These are phyloP conservation scores for Beta macrorhiza DNA, from an alignment of 179 eudicot species.

Conservation along the genomic window DNA sequence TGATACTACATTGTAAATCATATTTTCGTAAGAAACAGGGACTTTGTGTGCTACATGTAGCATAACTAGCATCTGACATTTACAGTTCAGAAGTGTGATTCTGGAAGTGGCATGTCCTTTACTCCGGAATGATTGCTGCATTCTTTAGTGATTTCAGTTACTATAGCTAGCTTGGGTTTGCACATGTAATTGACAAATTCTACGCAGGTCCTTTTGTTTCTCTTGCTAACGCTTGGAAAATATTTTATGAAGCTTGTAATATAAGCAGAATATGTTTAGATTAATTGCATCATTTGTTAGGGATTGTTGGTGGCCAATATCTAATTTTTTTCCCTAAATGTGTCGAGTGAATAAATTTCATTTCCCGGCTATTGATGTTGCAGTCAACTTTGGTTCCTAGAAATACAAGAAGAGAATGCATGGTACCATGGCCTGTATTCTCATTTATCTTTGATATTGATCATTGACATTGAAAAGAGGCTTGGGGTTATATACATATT, in stretches of 20 bases:
- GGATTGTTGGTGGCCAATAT: not conserved
- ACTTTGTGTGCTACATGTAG: not conserved
- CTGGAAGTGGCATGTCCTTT: not conserved
- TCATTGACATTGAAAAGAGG: not conserved
- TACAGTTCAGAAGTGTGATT: not conserved
- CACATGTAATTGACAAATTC: no score
- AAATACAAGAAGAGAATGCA: not conserved
- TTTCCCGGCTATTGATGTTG: not conserved
- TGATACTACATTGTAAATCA: not conserved
- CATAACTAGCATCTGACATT: not conserved
- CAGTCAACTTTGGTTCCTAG: not conserved
- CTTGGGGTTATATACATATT: not conserved
- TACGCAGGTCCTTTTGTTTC: no score
- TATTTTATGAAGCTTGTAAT: not conserved
- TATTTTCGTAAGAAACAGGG: not conserved
- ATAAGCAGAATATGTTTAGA: not conserved
- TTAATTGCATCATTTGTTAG: not conserved
- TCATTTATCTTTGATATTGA: not conserved
- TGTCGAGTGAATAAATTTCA: not conserved
- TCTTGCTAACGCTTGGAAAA: no score
- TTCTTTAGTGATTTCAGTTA: no score
- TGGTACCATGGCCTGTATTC: not conserved
- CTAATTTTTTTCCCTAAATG: not conserved
- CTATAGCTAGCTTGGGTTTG: not conserved
- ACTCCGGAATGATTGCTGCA: not conserved